These are phyloP conservation scores for Calcarisporium arbuscula DNA, from an alignment of 2,329 filamentous ascomycete genomes.

Conservation along the genomic window DNA sequence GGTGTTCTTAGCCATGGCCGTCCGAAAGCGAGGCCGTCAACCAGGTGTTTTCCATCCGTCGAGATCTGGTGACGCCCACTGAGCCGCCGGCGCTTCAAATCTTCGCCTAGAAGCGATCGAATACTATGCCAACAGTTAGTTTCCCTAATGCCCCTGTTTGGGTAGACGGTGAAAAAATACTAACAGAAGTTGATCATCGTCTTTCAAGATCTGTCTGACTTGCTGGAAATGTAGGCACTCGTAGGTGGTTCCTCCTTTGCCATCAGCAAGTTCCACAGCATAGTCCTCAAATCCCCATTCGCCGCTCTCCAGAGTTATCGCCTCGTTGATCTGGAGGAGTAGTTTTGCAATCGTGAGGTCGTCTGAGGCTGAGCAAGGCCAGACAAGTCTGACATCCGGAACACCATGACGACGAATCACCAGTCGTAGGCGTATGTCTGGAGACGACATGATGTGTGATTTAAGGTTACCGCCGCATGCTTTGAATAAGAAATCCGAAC, in stretches of 20 bases:
- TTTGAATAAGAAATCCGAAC: slow-evolving; percentile 3
- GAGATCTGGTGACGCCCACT: slow-evolving; percentile 79
- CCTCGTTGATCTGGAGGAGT: slow-evolving; percentile 70
- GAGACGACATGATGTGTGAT: slow-evolving; percentile 19
- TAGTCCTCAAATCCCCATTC: slow-evolving; percentile 91
- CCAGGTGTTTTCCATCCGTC: slow-evolving; percentile 67
- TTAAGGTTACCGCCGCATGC: slow-evolving; percentile 13
- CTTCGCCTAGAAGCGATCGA: slow-evolving; percentile 67
- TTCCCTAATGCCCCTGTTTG: slow-evolving; percentile 1
- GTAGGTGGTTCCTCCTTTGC: slow-evolving; percentile 55
- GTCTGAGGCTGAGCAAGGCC: slow-evolving; percentile 52
- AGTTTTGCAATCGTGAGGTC: slow-evolving; percentile 69
- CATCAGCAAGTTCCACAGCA: slow-evolving; percentile 62
- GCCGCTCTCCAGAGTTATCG: slow-evolving; percentile 72
- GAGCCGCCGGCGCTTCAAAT: slow-evolving; percentile 65
- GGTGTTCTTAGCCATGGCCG: slow-evolving; percentile 58
- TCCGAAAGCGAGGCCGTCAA: slow-evolving; percentile 83
- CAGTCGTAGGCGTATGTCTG: slow-evolving; percentile 63
- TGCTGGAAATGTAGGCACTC: slow-evolving; percentile 84
- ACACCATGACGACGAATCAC: slow-evolving; percentile 66
- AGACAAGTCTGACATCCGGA: slow-evolving; percentile 66
- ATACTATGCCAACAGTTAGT: slow-evolving; percentile 54
- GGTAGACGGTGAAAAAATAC: too few species aligned
- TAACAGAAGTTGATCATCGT: slow-evolving; percentile 78
- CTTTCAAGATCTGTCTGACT: slow-evolving; percentile 63